These are phyloP conservation scores for Pseudogymnoascus sp. DNA, from an alignment of 2,329 filamentous ascomycete species.

Conservation along the genomic window DNA sequence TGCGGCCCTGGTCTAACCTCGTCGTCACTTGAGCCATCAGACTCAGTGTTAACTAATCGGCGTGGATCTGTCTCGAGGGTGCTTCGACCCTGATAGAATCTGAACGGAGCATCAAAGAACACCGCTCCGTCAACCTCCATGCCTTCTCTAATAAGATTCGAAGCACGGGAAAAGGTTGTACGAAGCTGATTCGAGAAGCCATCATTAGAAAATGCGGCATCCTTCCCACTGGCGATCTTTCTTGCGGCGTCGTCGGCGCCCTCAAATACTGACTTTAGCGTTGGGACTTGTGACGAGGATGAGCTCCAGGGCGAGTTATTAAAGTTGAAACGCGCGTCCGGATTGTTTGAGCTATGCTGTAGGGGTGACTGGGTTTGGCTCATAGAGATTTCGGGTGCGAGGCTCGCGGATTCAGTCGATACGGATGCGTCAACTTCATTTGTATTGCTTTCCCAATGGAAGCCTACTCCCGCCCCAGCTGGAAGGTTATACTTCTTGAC, in stretches of 20 bases:
- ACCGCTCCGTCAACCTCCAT: background rate
- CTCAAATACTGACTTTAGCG: constrained; percentile 14
- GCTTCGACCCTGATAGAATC: constrained; percentile 20
- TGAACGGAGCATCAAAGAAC: constrained; percentile 13
- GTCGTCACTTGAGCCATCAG: constrained; percentile 11
- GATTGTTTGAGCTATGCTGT: constrained; percentile 11
- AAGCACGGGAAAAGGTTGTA: constrained; percentile 1
- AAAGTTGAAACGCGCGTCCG: background rate
- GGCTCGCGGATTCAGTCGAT: background rate
- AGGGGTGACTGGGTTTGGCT: constrained; percentile 15
- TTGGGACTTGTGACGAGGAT: constrained; percentile 10
- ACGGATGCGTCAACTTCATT: constrained; percentile 12
- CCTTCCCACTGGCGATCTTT: constrained; percentile 9
- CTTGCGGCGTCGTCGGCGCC: constrained; percentile 10
- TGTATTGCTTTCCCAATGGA: constrained; percentile 19
- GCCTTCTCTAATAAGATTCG: background rate
- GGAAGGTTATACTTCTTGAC: constrained; percentile 19
- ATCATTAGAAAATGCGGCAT: constrained; percentile 15
- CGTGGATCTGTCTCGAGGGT: constrained; percentile 18
- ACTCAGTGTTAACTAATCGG: constrained; percentile 7
- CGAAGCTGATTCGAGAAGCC: constrained; percentile 18
- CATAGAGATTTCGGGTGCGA: background rate
- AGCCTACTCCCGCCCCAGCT: constrained; percentile 16
- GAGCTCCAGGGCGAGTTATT: constrained; percentile 21
- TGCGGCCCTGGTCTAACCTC: constrained; percentile 8